phyloP scores from a whole-genome alignment of 352 stramenopile species.

The Pythium apleroticum region DNA sequence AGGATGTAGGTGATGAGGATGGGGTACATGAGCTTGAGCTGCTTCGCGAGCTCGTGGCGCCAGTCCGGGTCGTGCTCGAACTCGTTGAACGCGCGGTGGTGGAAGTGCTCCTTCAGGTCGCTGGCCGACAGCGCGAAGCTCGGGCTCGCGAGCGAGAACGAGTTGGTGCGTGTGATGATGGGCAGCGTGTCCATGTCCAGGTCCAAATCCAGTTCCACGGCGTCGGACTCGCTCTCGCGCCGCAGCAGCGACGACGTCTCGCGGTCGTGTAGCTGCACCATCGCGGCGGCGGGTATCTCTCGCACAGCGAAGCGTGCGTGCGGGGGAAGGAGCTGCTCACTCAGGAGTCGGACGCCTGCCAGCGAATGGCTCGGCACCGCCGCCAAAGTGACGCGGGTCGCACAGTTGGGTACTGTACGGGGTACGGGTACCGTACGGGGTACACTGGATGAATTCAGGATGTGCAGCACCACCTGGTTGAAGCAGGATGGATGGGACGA shows the following conservation, averaged over 20 bases:
- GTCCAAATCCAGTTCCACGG: slow-evolving; percentile 27
- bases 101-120: slow-evolving; percentile 35
- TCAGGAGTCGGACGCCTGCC: no score
- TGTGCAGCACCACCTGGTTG: background rate
- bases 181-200: slow-evolving; percentile 28
- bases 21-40: slow-evolving; percentile 45
- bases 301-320: background rate
- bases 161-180: slow-evolving; percentile 53
- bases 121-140: slow-evolving; percentile 40
- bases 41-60: slow-evolving; percentile 45
- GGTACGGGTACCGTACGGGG: background rate
- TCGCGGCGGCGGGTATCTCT: background rate
- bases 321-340: background rate
- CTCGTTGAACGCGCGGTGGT: slow-evolving; percentile 36
- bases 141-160: slow-evolving; percentile 51
- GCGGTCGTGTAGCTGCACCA: slow-evolving; percentile 7
- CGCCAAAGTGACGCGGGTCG: background rate
- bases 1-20: slow-evolving; percentile 54
- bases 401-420: background rate
- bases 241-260: slow-evolving; percentile 23
- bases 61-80: slow-evolving; percentile 42
- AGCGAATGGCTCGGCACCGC: background rate
- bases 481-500: background rate
- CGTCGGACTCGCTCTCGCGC: slow-evolving; percentile 7
- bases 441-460: background rate